These are phyloP conservation scores for Fistulifera pelliculosa DNA, from an alignment of 108 stramenopile genomes.

Conservation along the genomic window DNA sequence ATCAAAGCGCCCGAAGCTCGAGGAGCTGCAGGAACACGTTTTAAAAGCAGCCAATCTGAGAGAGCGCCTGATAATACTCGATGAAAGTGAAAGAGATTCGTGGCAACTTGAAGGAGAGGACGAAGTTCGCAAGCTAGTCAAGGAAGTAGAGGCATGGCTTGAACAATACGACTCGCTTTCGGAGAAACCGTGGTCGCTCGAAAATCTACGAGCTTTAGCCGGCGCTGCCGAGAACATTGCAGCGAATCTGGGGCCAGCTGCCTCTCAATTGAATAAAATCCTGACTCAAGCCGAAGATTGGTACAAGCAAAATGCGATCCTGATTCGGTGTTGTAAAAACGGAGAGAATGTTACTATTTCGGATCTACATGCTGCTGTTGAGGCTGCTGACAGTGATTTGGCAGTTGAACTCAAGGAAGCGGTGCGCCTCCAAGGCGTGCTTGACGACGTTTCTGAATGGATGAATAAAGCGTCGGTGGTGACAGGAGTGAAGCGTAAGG, in stretches of 20 bases:
- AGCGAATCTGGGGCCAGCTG: constrained; percentile 52
- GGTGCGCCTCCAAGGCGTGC: constrained; percentile 29
- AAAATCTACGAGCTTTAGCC: constrained; percentile 40
- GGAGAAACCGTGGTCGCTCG: constrained; percentile 39
- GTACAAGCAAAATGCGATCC: constrained; percentile 33
- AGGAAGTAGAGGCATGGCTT: constrained; percentile 54
- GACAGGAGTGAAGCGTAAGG: constrained; percentile 21
- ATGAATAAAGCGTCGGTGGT: constrained; percentile 26
- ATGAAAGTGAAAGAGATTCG: constrained; percentile 24
- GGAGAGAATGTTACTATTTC: constrained; percentile 5
- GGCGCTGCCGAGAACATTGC: constrained; percentile 44
- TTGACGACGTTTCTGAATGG: constrained; percentile 36
- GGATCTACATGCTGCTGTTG: constrained; percentile 31
- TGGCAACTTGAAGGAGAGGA: constrained; percentile 55
- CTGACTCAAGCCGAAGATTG: constrained; percentile 55
- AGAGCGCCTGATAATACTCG: constrained; percentile 34
- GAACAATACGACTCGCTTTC: constrained; percentile 33
- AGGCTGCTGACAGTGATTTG: constrained; percentile 39
- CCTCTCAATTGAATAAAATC: constrained; percentile 47
- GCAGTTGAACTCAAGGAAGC: constrained; percentile 62
- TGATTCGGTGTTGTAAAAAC: constrained; percentile 17
- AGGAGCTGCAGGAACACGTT: constrained; percentile 60
- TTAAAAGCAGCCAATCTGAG: constrained; percentile 46
- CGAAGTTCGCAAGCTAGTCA: constrained; percentile 40
- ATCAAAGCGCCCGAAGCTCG: constrained; percentile 57